Evolutionary conservation across 495 filamentous ascomycete species (phyloP).

Genomic region (Annulohypoxylon maeteangense): DNA sequence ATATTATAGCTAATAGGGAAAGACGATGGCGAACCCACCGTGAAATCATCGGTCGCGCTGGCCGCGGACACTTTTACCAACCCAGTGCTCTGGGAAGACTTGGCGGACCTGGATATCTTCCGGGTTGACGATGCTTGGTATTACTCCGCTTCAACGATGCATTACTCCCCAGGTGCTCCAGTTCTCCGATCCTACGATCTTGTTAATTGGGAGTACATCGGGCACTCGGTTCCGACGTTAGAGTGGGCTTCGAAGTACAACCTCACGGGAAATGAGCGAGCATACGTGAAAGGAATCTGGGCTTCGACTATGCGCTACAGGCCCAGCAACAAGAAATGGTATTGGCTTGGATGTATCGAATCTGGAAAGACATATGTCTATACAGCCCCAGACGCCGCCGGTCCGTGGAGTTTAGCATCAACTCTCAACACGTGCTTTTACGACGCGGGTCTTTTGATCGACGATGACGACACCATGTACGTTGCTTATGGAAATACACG

Average conservation of each 20-base stretch:
- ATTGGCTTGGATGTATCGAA: conserved; percentile 67
- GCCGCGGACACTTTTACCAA: conserved; percentile 50
- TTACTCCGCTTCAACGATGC: conserved; percentile 66
- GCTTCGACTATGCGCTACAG: conserved; percentile 64
- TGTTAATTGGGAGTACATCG: conserved; percentile 63
- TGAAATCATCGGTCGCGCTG: not conserved
- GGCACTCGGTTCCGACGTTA: conserved; percentile 63
- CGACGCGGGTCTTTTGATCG: conserved; percentile 65
- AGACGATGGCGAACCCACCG: not conserved
- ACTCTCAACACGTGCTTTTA: conserved; percentile 63
- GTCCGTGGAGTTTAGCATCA: conserved; percentile 41
- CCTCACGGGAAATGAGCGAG: conserved; percentile 51
- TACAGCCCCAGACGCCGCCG: conserved; percentile 51
- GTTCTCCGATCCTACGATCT: conserved; percentile 66
- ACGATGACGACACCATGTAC: conserved; percentile 66
- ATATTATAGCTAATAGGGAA: not conserved
- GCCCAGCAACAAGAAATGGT: conserved; percentile 57
- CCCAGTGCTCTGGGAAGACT: conserved; percentile 59
- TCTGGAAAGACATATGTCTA: conserved; percentile 58
- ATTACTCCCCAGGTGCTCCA: conserved; percentile 67
- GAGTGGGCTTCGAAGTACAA: conserved; percentile 59
- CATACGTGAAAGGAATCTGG: conserved; percentile 67
- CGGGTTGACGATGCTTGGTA: conserved; percentile 48
- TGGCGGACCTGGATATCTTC: conserved; percentile 54
- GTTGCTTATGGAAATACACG: conserved; percentile 41